Base-by-base conservation (phyloP, 129 eudicot species). In the Heracleum sosnowskyi region DNA sequence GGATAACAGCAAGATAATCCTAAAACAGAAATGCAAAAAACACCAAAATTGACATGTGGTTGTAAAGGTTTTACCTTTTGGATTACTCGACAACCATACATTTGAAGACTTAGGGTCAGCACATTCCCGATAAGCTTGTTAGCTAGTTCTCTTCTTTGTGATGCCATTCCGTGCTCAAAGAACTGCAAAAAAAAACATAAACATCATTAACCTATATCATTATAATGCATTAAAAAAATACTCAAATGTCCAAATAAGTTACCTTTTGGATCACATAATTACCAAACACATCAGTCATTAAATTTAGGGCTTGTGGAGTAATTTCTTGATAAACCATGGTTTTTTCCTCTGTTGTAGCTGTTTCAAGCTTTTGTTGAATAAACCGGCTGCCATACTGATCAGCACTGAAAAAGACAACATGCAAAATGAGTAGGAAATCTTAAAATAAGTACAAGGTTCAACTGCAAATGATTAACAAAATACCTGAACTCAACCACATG, bases 401-500 rank as follows among this genome's bases (percentile, higher is more conserved):
- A 75, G 92, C 92, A 83, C 98, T 93, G 80, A 74, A 68, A 82
- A 76, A 45, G 13, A 70, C 70, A 79, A 15, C 74, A 17, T 42
- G 53, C 28, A 46, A 70, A 53, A 70, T 31, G 12, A 72, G 31
- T 36, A 51, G 36, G 2, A 60, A 28, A 41, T 20, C 69, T 17
- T 63, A 24, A 39, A 45, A 31, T 4, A 44, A 34, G 41, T 8
- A 46, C 63, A 44, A 39, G 39, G 7, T 73, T 15, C 39, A 5
- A 12, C 41, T 2, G 31, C 9, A 63, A 18, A 39, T 28, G 31
- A 26, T 47, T 34, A 5, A 74, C 69, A 35, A 77, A 29, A 73
- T 86, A 96, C 99, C 99, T 96, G 85, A 96, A 96, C 79, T 96
- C 99, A 75, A 96, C 97, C 62, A 96, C 99, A 82, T 96, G 97